Percentiles rank a stretch among this genome's conserved stretches.
Evolutionary conservation across 768 basidiomycete species (phyloP).

Genomic region (Butyriboletus loyo): DNA sequence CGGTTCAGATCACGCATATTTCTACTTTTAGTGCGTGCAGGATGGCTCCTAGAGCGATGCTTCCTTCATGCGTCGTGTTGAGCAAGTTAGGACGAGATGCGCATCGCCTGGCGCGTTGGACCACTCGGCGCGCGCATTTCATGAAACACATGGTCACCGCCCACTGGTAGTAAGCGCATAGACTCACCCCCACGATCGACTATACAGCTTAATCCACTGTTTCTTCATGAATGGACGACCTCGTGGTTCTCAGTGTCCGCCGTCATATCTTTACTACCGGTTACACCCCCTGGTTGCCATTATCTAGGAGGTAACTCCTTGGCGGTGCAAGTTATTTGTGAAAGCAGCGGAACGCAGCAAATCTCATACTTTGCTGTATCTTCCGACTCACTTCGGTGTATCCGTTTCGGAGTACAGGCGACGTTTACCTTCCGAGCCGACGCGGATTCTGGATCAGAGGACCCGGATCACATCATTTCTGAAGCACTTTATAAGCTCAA

Average conservation of each 20-base stretch:
- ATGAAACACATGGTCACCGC: constrained; percentile 4
- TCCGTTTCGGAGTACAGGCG: constrained; percentile 6
- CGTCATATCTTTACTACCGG: not conserved
- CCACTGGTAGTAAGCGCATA: not conserved
- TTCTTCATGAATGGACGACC: not conserved
- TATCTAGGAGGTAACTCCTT: not conserved
- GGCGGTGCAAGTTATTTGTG: constrained; percentile 1
- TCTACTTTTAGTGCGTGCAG: constrained; percentile 2
- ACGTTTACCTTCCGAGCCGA: constrained; percentile 7
- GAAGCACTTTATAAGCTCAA: constrained; percentile 8
- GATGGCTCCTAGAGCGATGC: constrained; percentile 11
- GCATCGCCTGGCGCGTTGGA: constrained; percentile 5
- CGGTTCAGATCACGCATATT: not conserved
- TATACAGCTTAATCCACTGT: not conserved
- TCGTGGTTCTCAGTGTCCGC: not conserved
- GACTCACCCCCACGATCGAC: not conserved
- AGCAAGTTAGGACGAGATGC: not conserved
- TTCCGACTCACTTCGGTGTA: not conserved
- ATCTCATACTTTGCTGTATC: constrained; percentile 18
- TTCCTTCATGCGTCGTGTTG: not conserved
- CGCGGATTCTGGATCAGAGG: constrained; percentile 6
- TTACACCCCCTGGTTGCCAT: not conserved
- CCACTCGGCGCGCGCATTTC: not conserved
- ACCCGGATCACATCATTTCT: not conserved
- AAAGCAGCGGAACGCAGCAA: not conserved